Conservation (phyloP, 2,329 filamentous ascomycete species). For the Phyllosticta paracitricarpa region DNA sequence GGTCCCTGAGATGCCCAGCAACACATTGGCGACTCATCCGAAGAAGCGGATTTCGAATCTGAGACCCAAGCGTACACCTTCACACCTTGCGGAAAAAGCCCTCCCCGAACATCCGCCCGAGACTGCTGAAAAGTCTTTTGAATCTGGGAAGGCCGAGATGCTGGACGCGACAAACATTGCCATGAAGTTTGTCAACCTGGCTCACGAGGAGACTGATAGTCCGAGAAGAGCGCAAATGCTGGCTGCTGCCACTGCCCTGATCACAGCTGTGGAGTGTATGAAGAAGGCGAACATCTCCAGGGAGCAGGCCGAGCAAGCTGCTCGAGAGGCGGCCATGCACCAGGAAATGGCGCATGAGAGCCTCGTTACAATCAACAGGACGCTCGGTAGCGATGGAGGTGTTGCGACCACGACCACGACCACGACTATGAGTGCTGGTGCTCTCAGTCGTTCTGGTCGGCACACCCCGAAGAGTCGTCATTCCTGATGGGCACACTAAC, state of each 20-base stretch:
- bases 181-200: neutral
- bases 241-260: neutral
- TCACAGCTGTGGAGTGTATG: constrained; percentile 15
- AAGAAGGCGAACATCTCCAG: constrained; percentile 16
- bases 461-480: neutral
- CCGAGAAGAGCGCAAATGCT: constrained; percentile 1
- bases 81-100: constrained; percentile 13
- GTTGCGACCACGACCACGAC: neutral
- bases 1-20: neutral
- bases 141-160: neutral
- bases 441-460: neutral
- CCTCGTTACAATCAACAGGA: constrained; percentile 6
- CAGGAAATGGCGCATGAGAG: constrained; percentile 10
- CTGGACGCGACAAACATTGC: neutral
- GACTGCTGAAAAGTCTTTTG: neutral
- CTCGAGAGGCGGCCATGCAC: constrained; percentile 17
- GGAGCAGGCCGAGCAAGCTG: constrained; percentile 16
- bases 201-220: neutral
- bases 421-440: neutral
- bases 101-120: constrained; percentile 7
- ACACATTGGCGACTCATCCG: neutral
- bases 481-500: neutral
- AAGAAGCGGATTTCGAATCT: neutral
- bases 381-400: neutral
- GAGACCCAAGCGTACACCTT: neutral